These are phyloP conservation scores for Macadamia integrifolia DNA, from an alignment of 164 flowering plant genomes.

Conservation along the genomic window DNA sequence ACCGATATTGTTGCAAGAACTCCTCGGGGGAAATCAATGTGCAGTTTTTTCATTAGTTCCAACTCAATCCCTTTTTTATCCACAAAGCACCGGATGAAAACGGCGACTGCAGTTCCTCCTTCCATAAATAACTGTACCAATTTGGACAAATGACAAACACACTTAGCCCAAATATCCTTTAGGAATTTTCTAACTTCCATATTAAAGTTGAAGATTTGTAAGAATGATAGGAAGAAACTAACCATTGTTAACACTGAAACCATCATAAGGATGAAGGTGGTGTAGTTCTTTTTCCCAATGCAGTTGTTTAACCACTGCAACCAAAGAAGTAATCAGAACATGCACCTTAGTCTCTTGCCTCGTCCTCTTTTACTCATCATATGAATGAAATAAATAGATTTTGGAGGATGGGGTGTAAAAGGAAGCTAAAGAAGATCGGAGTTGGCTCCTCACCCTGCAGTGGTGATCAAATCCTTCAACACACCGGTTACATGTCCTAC, in stretches of 20 bases:
- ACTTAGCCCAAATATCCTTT: neutral
- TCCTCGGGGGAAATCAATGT: conserved; percentile 66
- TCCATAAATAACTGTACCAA: conserved; percentile 61
- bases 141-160: neutral
- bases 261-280: conserved; percentile 86
- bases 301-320: conserved; percentile 96
- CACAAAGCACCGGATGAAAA: conserved; percentile 81
- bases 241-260: conserved; percentile 72
- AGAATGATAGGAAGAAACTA: conserved; percentile 17
- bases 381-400: neutral
- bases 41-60: conserved; percentile 51
- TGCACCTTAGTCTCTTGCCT: too few relatives aligned
- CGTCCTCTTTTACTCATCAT: neutral
- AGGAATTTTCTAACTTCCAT: neutral
- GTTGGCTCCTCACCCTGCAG: conserved; percentile 63
- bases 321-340: conserved; percentile 9
- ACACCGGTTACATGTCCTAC: conserved; percentile 89
- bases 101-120: conserved; percentile 81
- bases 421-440: neutral
- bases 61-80: conserved; percentile 63
- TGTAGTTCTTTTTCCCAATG: conserved; percentile 85
- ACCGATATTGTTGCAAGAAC: conserved; percentile 77
- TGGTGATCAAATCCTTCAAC: conserved; percentile 99
- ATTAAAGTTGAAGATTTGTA: neutral
- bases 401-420: neutral